phyloP scores from a whole-genome alignment of 176 grass and related monocot species.

The Typha latifolia region DNA sequence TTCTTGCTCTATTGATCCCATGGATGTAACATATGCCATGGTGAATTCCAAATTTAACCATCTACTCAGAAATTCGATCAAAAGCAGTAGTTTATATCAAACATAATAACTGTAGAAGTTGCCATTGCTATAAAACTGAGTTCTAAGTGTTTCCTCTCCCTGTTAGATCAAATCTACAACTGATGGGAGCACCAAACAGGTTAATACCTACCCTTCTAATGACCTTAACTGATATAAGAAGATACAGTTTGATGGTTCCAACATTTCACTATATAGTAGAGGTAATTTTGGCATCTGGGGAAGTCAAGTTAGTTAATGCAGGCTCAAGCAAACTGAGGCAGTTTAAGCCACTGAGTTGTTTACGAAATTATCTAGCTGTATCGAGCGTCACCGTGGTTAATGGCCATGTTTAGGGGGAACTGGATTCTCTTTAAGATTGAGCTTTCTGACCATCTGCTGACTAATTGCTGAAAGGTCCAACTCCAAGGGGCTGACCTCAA shows the following conservation, averaged over 20 bases:
- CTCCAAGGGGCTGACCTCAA: conserved; percentile 12
- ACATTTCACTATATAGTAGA: background rate
- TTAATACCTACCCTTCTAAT: background rate
- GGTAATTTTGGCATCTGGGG: background rate
- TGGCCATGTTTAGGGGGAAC: conserved; percentile 20
- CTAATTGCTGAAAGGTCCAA: conserved; percentile 17
- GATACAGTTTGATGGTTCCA: background rate
- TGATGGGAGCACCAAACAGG: background rate
- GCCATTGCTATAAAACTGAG: background rate
- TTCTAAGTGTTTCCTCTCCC: background rate
- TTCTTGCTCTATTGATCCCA: too few species aligned
- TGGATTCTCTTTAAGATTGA: conserved; percentile 41
- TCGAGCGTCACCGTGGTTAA: background rate
- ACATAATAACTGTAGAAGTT: background rate
- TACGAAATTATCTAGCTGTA: background rate
- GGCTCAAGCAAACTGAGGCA: background rate
- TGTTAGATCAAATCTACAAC: conserved; percentile 4
- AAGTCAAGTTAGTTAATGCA: background rate
- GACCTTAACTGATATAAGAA: background rate
- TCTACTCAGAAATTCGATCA: too few species aligned
- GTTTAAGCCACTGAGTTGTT: background rate
- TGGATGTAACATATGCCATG: too few species aligned
- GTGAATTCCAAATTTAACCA: too few species aligned
- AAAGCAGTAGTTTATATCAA: too few species aligned
- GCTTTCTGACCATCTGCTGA: conserved; percentile 65